Percentiles rank a stretch among this genome's conserved stretches.
Conservation (phyloP, 1,284 basidiomycete genomes). For the Sporisorium sorghi region DNA sequence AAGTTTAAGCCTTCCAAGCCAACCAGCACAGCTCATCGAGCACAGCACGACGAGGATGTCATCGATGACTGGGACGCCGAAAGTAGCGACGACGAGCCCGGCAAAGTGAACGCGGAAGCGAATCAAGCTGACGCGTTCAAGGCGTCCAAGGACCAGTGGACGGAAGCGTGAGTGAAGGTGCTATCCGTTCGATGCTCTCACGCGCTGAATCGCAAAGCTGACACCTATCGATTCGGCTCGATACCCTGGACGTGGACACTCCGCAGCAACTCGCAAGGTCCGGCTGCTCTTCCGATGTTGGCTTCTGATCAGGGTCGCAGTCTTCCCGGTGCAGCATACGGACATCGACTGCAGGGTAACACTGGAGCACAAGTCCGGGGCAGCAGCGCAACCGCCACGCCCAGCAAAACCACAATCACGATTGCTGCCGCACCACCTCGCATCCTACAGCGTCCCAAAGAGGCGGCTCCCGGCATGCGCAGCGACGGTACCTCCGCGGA, state of each 20-base stretch:
- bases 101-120: neutral
- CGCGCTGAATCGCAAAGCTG: neutral
- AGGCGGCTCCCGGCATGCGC: conserved; percentile 34
- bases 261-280: conserved; percentile 38
- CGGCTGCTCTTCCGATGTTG: conserved; percentile 27
- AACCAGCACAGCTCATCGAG: conserved; percentile 4
- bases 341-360: conserved; percentile 16
- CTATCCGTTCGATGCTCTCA: neutral
- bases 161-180: conserved; percentile 32
- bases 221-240: neutral
- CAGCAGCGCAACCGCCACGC: neutral
- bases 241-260: too few relatives aligned
- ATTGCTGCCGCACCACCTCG: conserved; percentile 38
- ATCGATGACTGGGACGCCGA: conserved; percentile 53
- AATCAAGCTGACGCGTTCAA: conserved; percentile 29
- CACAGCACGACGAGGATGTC: conserved; percentile 22
- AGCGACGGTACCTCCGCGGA: conserved; percentile 28
- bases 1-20: conserved; percentile 42
- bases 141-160: conserved; percentile 41
- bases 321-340: conserved; percentile 38
- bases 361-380: neutral
- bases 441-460: conserved; percentile 44
- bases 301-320: conserved; percentile 16
- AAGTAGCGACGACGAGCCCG: conserved; percentile 35
- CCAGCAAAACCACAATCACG: neutral